phyloP scores from a whole-genome alignment of 2,329 filamentous ascomycete species.

The Colletotrichum plurivorum region DNA sequence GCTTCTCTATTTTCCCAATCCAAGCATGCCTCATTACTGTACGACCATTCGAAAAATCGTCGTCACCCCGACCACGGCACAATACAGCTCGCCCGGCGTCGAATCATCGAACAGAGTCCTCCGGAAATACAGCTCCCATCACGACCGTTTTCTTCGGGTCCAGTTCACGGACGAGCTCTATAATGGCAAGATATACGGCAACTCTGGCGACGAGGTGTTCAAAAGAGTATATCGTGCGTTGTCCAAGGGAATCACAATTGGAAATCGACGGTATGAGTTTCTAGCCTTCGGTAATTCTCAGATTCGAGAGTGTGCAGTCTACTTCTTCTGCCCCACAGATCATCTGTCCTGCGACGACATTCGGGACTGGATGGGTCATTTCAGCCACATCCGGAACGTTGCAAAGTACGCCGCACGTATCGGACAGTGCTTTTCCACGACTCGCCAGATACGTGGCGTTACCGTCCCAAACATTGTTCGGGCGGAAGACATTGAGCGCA shows the following conservation, averaged over 20 bases:
- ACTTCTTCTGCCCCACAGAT: conserved; percentile 86
- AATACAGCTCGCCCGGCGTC: conserved; percentile 81
- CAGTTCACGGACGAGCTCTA: conserved; percentile 88
- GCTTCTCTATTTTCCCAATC: conserved; percentile 59
- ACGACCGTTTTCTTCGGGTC: conserved; percentile 88
- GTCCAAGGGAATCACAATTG: conserved; percentile 84
- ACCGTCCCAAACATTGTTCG: conserved; percentile 70
- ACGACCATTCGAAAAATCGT: conserved; percentile 81
- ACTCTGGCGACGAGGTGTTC: conserved; percentile 73
- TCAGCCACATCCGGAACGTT: conserved; percentile 84
- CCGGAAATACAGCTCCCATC: conserved; percentile 75
- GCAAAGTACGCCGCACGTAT: conserved; percentile 91
- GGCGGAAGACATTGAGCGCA: conserved; percentile 79
- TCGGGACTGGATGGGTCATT: conserved; percentile 88
- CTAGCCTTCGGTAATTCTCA: conserved; percentile 97
- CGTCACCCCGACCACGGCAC: conserved; percentile 87
- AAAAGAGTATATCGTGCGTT: conserved; percentile 80
- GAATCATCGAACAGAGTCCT: conserved; percentile 92
- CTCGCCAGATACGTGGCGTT: conserved; percentile 78
- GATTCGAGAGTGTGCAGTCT: conserved; percentile 90
- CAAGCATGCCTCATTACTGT: conserved; percentile 79
- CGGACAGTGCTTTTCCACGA: conserved; percentile 97
- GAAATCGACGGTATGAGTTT: conserved; percentile 87
- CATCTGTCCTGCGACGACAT: conserved; percentile 81
- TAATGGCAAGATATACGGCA: conserved; percentile 71